phyloP scores from a whole-genome alignment of 306 rosid species.

The Betula pendula region DNA sequence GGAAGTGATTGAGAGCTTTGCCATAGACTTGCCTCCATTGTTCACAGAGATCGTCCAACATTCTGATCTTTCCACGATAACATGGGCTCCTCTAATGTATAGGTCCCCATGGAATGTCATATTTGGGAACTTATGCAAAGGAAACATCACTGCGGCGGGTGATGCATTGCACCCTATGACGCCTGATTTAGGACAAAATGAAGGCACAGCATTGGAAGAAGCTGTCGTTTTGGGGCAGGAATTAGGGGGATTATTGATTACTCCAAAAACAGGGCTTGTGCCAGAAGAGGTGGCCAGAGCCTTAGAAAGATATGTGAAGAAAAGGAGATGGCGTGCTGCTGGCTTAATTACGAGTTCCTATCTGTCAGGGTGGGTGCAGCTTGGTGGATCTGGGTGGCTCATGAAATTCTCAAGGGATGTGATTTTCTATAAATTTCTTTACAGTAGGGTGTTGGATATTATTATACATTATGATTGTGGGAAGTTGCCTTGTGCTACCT shows the following conservation, averaged over 20 bases:
- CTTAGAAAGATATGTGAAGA: not conserved
- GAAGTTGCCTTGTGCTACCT: not conserved
- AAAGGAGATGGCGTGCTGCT: constrained; percentile 2
- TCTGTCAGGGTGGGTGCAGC: constrained; percentile 10
- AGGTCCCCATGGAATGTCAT: constrained; percentile 30
- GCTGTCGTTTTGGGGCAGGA: constrained; percentile 16
- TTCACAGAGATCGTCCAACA: constrained; percentile 6
- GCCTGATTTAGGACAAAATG: constrained; percentile 25
- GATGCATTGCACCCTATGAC: constrained; percentile 41
- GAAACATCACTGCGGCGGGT: constrained; percentile 22
- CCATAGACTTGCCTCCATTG: constrained; percentile 9
- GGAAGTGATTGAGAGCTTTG: constrained; percentile 19
- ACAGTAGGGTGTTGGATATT: not conserved
- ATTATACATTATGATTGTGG: constrained; percentile 6
- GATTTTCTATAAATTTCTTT: not conserved
- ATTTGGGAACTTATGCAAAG: constrained; percentile 17
- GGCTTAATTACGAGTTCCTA: not conserved
- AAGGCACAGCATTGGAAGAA: constrained; percentile 22
- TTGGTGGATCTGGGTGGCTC: constrained; percentile 5
- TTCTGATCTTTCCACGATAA: constrained; percentile 18
- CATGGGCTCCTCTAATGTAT: constrained; percentile 18
- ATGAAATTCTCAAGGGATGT: constrained; percentile 21
- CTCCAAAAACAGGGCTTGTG: not conserved
- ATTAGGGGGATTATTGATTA: not conserved
- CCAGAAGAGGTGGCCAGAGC: not conserved